Conservation (phyloP, 441 rosid species). For the Pelargonium fulgidum region DNA sequence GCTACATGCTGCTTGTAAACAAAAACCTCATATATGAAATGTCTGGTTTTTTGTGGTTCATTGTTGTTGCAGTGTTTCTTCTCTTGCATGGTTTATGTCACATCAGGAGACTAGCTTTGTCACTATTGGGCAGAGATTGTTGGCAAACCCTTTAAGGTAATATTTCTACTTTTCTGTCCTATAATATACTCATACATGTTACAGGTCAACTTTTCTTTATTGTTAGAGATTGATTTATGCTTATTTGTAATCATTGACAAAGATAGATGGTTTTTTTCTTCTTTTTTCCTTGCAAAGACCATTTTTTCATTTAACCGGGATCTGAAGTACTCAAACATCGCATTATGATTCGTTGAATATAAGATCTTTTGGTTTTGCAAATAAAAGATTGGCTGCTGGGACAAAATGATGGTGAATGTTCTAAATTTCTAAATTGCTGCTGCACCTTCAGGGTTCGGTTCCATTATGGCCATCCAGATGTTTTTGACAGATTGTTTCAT, state of each 20-base stretch:
- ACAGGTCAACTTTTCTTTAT: background rate
- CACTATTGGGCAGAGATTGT: slow-evolving; percentile 90
- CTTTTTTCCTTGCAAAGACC: background rate
- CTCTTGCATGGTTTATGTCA: slow-evolving; percentile 99
- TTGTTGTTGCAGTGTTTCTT: slow-evolving; percentile 73
- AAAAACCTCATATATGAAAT: background rate
- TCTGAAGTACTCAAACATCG: no score
- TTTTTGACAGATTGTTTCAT: slow-evolving; percentile 93
- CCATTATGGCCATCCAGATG: slow-evolving; percentile 34
- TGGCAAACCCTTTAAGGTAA: slow-evolving; percentile 96
- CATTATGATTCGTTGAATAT: no score
- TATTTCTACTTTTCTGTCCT: slow-evolving; percentile 15
- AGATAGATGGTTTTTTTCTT: no score
- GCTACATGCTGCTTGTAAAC: slow-evolving; percentile 9
- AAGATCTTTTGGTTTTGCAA: background rate
- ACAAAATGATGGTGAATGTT: slow-evolving; percentile 3
- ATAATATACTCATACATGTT: background rate
- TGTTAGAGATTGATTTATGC: background rate
- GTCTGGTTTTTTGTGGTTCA: background rate
- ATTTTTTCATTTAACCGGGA: no score
- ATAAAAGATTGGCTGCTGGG: background rate
- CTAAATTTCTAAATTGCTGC: slow-evolving; percentile 10
- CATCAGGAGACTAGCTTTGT: slow-evolving; percentile 99
- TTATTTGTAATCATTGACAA: no score
- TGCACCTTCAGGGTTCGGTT: slow-evolving; percentile 76